Evolutionary conservation across 768 basidiomycete genomes (phyloP).

Genomic region (Auricularia sp.): DNA sequence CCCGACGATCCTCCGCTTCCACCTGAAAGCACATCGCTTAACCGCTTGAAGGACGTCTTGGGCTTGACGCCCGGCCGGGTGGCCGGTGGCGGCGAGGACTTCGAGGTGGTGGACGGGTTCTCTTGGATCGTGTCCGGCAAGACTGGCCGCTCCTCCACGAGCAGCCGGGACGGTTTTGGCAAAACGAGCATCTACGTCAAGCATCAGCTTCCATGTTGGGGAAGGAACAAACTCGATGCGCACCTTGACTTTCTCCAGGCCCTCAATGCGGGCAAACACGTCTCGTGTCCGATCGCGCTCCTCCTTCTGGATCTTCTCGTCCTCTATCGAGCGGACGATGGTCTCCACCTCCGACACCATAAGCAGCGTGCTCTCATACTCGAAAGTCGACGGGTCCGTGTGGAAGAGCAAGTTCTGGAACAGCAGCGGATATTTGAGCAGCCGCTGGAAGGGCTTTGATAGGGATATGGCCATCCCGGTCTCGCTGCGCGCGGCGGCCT

Average conservation of each 20-base stretch:
- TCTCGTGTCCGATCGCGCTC: constrained; percentile 93
- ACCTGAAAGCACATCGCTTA: constrained; percentile 69
- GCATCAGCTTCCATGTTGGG: background rate
- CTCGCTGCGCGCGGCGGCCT: constrained; percentile 78
- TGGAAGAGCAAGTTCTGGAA: constrained; percentile 96
- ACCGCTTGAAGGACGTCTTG: constrained; percentile 77
- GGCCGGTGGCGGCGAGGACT: constrained; percentile 27
- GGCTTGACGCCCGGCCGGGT: constrained; percentile 54
- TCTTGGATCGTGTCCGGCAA: constrained; percentile 14
- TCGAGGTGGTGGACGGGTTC: constrained; percentile 6
- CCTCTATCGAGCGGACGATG: constrained; percentile 93
- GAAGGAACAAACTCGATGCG: background rate
- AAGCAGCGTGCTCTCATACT: constrained; percentile 90
- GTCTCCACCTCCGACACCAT: constrained; percentile 97
- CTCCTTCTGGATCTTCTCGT: constrained; percentile 95
- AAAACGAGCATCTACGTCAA: constrained; percentile 46
- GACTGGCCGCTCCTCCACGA: constrained; percentile 61
- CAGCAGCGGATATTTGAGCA: constrained; percentile 92
- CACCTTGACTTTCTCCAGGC: constrained; percentile 87
- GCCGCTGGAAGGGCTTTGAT: constrained; percentile 92
- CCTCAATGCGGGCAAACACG: constrained; percentile 92
- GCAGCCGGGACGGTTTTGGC: constrained; percentile 79
- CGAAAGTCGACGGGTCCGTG: constrained; percentile 93
- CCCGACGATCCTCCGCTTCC: constrained; percentile 34
- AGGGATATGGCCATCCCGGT: constrained; percentile 90